Base-by-base conservation (phyloP, 768 basidiomycete species). In the Sporobolomyces pararoseus region DNA sequence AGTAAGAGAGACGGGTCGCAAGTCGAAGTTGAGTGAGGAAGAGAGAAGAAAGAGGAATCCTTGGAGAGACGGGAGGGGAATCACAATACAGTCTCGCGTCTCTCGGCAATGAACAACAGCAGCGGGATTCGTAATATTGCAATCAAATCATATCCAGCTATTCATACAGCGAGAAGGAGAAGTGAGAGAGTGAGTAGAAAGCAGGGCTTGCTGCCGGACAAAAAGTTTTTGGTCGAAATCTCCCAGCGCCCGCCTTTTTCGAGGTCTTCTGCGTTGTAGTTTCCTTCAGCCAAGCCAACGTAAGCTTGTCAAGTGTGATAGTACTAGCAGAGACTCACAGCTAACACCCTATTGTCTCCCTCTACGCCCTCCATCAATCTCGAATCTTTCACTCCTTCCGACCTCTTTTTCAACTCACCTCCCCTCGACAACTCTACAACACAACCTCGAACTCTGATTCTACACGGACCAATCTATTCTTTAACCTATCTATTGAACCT, bases 191-290 rank as follows among this genome's bases (percentile, higher is more conserved):
- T 4, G 13, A 31, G 9, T 6, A 31, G 31, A 31, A 21, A 54
- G 53, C 53, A 21, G 34, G n/a, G 35, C 21, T 47, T 13, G 55
- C 37, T 25, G 32, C 23, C 12, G 21, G 55, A 37, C 35, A 9
- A 35, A 57, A n/a, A 51, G 21, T 27, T 25, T 7, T 10, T 13
- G 21, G 53, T 3, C 6, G 32, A 34, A 21, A 32, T 32, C n/a
- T n/a, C n/a, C n/a, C n/a, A n/a, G n/a, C 53, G 31, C 53, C 55
- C 3, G n/a, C n/a, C 55, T 23, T n/a, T 25, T 59, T 31, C 17
- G 39, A 16, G 6, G n/a, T 59, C 7, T 46, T 59, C 58, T 59
- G 58, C 58, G 58, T 59, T 59, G 58, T 59, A 59, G 58, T 59
- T 46, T 27, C 49, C 50, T 42, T 32, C 49, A 13, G 21, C 58